Evolutionary conservation across 2,329 filamentous ascomycete genomes (phyloP), one percentile per base, ranked within the genome.

Genomic region (Colletotrichum sp.): DNA sequence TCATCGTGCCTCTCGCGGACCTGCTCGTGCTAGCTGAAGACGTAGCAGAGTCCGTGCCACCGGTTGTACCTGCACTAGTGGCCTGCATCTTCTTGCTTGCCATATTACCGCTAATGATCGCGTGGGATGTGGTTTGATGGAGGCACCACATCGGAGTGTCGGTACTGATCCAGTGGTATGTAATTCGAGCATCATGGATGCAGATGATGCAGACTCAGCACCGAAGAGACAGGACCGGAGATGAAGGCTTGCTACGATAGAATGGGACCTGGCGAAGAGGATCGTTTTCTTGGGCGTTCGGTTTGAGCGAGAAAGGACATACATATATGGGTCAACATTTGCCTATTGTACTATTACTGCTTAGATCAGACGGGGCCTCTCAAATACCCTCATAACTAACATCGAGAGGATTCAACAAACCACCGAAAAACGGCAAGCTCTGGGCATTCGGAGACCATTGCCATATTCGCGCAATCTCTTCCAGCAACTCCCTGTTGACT

Each of bases 81-180:
- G 70, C 74, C 48, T 58, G 43, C 18, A 36, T 75, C 8, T 75
- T 75, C 32, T 16, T 75, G 28, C 34, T 75, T 30, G 43, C 68
- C 18, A 63, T 65, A 24, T 34, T 75, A n/a, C 74, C 74, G 13
- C 21, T 75, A 32, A 32, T 75, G 48, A 75, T 75, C 58, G 70
- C 55, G 1, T 73, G 70, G 64, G 58, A 75, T 34, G 52, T 60
- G 8, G 12, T 75, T 15, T 75, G 34, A 72, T 38, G 3, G 18
- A 57, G 67, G 7, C n/a, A 21, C 7, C 43, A 8, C n/a, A 52
- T 21, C 43, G n/a, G n/a, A 52, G 6, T 10, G 24, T 16, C 18
- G 18, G 16, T 32, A 21, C 12, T 52, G 43, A 24, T 52, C 43
- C 43, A 52, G n/a, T 52, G 7, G 43, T 21, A 52, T 52, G 43